These are phyloP conservation scores for Helicocarpus griseus DNA, from an alignment of 2,329 filamentous ascomycete genomes.

Conservation along the genomic window DNA sequence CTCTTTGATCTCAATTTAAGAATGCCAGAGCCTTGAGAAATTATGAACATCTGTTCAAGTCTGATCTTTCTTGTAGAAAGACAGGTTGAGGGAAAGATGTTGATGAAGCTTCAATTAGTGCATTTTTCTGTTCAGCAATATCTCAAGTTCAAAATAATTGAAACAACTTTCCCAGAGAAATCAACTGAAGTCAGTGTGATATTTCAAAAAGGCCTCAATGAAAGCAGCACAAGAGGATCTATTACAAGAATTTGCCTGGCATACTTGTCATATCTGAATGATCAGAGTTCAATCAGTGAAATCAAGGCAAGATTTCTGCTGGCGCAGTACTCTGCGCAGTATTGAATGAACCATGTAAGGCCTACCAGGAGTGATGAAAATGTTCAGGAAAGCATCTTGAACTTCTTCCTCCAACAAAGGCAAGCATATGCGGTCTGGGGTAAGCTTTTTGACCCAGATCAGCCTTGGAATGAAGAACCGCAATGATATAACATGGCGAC, in stretches of 20 bases:
- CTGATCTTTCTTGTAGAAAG: neutral
- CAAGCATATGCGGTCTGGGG: constrained; percentile 8
- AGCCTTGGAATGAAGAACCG: neutral
- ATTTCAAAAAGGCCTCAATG: neutral
- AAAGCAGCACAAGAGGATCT: neutral
- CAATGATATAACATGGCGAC: neutral
- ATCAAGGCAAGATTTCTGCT: constrained; percentile 9
- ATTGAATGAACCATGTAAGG: constrained; percentile 13
- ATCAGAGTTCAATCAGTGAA: neutral
- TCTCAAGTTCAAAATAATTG: neutral
- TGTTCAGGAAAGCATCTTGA: constrained; percentile 8
- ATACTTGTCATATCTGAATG: constrained; percentile 10
- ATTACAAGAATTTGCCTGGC: constrained; percentile 8
- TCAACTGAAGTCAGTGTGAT: neutral
- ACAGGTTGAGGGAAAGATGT: neutral
- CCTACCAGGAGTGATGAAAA: constrained; percentile 6
- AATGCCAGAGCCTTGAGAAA: constrained; percentile 16
- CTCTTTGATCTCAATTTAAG: constrained; percentile 19
- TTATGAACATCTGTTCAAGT: constrained; percentile 14
- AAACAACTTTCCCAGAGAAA: neutral
- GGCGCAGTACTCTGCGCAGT: constrained; percentile 9
- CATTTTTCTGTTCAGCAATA: neutral
- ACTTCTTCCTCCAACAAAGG: constrained; percentile 8
- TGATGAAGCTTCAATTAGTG: neutral
- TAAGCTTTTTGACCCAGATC: constrained; percentile 1